Conservation (phyloP, 768 basidiomycete species). For the Suillus clintonianus region DNA sequence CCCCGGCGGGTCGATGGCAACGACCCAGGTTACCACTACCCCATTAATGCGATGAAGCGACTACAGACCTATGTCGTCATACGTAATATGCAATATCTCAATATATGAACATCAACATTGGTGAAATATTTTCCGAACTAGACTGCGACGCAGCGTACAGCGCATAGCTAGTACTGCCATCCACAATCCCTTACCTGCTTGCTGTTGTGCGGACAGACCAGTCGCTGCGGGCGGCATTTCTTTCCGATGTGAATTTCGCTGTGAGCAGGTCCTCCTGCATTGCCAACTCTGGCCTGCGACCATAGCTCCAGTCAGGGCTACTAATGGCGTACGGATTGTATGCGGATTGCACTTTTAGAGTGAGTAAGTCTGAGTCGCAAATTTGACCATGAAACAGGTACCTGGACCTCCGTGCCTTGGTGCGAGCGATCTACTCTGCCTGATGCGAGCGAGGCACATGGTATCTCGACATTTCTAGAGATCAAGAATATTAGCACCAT, state of each 20-base stretch:
- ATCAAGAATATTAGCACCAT: background rate
- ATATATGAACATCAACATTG: no score
- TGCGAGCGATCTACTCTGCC: background rate
- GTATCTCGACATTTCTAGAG: background rate
- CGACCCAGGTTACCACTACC: constrained; percentile 37
- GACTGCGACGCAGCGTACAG: no score
- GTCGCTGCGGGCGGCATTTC: no score
- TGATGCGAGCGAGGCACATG: background rate
- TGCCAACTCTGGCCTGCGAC: background rate
- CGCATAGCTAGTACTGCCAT: no score
- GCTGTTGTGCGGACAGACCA: no score
- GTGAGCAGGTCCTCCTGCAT: background rate
- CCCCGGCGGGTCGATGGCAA: constrained; percentile 65
- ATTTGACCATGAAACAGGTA: background rate
- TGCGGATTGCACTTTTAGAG: background rate
- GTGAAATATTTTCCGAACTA: no score
- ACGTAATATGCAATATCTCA: no score
- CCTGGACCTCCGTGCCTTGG: background rate
- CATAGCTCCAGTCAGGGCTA: background rate
- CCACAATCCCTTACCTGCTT: no score
- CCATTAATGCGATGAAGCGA: constrained; percentile 25
- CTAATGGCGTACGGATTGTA: background rate
- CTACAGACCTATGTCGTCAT: background rate
- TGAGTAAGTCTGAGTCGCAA: background rate
- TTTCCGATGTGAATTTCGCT: no score